Evolutionary conservation across 2,329 filamentous ascomycete genomes (phyloP), one percentile per base, ranked within the genome.

Genomic region (Xylariomycetidae sp.): DNA sequence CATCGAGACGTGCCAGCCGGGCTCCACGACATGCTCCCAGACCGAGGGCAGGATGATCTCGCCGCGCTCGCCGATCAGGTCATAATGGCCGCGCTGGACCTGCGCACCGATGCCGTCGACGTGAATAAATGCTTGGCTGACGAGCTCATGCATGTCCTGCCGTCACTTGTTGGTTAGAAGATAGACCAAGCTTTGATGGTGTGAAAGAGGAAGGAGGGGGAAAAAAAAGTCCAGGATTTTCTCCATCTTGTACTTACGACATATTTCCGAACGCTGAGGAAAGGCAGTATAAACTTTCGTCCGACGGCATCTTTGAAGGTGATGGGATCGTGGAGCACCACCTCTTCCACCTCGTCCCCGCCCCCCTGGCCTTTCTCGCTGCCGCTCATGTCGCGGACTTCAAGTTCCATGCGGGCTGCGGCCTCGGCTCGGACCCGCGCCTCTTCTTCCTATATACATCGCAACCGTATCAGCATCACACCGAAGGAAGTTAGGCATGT

Each of bases 131-230:
- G 85, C 85, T 62, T 88, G 81, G 48, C 82, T 81, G 54, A 90
- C 88, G 19, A 89, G 70, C 31, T 85, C 80, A 55, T 88, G 82
- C 83, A 89, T 88, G 12, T 83, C 83, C 82, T 88, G 41, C 36
- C n/a, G n/a, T n/a, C n/a, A n/a, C n/a, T n/a, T n/a, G n/a, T n/a
- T n/a, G n/a, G n/a, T n/a, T n/a, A n/a, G n/a, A n/a, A n/a, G n/a
- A n/a, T n/a, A n/a, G n/a, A n/a, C n/a, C n/a, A n/a, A n/a, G n/a
- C n/a, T n/a, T n/a, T n/a, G n/a, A n/a, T n/a, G n/a, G n/a, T n/a
- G n/a, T n/a, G n/a, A n/a, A n/a, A n/a, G n/a, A n/a, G n/a, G n/a
- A n/a, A n/a, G n/a, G n/a, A n/a, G n/a, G n/a, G n/a, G n/a, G n/a
- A n/a, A n/a, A n/a, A n/a, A n/a, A n/a, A n/a, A n/a, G n/a, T n/a